These are phyloP conservation scores for Phialophora chinensis DNA, from an alignment of 2,329 filamentous ascomycete genomes.

Conservation along the genomic window DNA sequence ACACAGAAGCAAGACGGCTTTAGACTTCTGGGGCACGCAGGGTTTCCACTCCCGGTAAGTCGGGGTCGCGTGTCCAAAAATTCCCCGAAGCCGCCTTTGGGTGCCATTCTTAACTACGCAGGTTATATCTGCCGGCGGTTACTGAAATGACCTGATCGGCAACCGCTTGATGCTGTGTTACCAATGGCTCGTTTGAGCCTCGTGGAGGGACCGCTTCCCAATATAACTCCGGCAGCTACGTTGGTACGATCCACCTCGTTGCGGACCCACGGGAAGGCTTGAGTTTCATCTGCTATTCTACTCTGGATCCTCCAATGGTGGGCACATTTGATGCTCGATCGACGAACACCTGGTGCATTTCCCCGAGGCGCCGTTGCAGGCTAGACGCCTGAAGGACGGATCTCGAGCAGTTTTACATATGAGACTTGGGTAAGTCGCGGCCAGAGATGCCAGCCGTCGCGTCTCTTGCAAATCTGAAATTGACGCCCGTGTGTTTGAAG, in stretches of 20 bases:
- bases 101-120: constrained; percentile 8
- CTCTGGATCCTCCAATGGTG: constrained; percentile 21
- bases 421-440: constrained; percentile 18
- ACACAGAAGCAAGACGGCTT: not conserved
- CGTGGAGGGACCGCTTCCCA: constrained; percentile 23
- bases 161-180: constrained; percentile 22
- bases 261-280: constrained; percentile 22
- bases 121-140: constrained; percentile 31
- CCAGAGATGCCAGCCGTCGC: constrained; percentile 23
- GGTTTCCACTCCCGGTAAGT: constrained; percentile 20
- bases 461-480: constrained; percentile 36
- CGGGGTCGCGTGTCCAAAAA: constrained; percentile 18
- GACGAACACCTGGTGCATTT: constrained; percentile 25
- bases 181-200: constrained; percentile 29
- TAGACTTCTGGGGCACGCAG: constrained; percentile 22
- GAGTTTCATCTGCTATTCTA: constrained; percentile 32
- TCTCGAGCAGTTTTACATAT: constrained; percentile 15
- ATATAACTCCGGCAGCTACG: constrained; percentile 27
- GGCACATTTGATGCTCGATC: not conserved
- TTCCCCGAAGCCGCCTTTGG: constrained; percentile 20
- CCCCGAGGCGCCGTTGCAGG: constrained; percentile 26
- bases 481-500: constrained; percentile 38
- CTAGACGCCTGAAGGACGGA: constrained; percentile 22
- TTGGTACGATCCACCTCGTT: constrained; percentile 18
- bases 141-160: constrained; percentile 32